Evolutionary conservation across 2,329 filamentous ascomycete genomes (phyloP).

Genomic region (Dothideomycetidae sp.): DNA sequence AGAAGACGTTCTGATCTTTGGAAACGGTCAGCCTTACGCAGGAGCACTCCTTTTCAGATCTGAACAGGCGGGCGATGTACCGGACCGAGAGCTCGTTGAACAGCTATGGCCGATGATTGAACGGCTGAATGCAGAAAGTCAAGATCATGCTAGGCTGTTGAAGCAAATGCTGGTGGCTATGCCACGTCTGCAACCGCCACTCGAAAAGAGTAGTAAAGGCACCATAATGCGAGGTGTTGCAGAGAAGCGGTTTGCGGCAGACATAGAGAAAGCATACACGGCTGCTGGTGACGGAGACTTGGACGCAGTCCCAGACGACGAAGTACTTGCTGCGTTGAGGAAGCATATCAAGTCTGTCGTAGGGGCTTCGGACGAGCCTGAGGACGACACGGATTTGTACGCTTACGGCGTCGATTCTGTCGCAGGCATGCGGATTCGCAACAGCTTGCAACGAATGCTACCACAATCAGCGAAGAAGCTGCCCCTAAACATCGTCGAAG

Average conservation of each 20-base stretch:
- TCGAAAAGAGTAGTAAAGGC: slow-evolving; percentile 51
- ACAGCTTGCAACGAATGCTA: slow-evolving; percentile 24
- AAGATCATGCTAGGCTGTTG: slow-evolving; percentile 38
- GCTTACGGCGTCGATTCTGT: slow-evolving; percentile 47
- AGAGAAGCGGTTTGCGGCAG: slow-evolving; percentile 33
- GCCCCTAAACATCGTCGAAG: slow-evolving; percentile 46
- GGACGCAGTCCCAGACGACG: slow-evolving; percentile 19
- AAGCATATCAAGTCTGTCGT: slow-evolving; percentile 17
- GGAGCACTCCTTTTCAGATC: slow-evolving; percentile 42
- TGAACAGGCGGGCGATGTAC: slow-evolving; percentile 14
- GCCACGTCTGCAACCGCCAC: slow-evolving; percentile 19
- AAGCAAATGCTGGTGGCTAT: slow-evolving; percentile 38
- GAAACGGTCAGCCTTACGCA: slow-evolving; percentile 40
- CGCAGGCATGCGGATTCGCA: slow-evolving; percentile 39
- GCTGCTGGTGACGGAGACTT: slow-evolving; percentile 11
- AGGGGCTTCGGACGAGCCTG: slow-evolving; percentile 10
- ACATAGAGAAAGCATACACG: slow-evolving; percentile 36
- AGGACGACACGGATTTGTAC: slow-evolving; percentile 38
- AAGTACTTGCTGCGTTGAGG: slow-evolving; percentile 22
- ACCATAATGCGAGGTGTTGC: slow-evolving; percentile 40
- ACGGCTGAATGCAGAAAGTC: slow-evolving; percentile 34
- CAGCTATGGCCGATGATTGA: slow-evolving; percentile 32
- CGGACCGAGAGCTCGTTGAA: slow-evolving; percentile 28
- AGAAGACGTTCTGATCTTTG: slow-evolving; percentile 46
- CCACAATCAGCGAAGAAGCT: slow-evolving; percentile 25